A percentile compares a stretch with the other conserved stretches of the same genome.
Evolutionary conservation across 371 early-diverging fungal genomes (phyloP).

Genomic region (Cokeromyces recurvatus): DNA sequence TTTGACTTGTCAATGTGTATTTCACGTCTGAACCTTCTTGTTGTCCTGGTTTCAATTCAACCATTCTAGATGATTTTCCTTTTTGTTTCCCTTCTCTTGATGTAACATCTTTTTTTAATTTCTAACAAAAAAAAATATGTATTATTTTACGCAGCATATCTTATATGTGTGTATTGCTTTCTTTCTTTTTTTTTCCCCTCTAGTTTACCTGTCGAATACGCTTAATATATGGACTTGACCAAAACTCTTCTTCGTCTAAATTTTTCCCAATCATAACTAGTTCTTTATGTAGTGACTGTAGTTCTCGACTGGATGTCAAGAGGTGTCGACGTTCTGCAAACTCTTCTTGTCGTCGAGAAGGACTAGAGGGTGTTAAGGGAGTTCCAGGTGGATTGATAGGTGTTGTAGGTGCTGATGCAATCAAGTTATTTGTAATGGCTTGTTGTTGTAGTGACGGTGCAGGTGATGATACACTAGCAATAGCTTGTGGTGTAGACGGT

Average conservation of each 20-base stretch:
- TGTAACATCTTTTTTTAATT: slow-evolving; percentile 69
- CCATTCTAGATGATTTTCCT: slow-evolving; percentile 80
- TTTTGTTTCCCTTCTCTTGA: slow-evolving; percentile 69
- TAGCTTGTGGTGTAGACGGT: slow-evolving; percentile 8
- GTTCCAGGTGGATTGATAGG: not conserved
- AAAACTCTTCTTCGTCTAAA: slow-evolving; percentile 88
- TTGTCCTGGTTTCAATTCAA: slow-evolving; percentile 74
- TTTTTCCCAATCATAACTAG: slow-evolving; percentile 68
- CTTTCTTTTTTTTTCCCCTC: not conserved
- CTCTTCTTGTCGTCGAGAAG: slow-evolving; percentile 34
- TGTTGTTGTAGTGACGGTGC: slow-evolving; percentile 8
- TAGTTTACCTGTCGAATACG: slow-evolving; percentile 29
- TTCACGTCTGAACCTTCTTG: slow-evolving; percentile 81
- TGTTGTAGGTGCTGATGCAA: not conserved
- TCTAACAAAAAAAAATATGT: slow-evolving; percentile 18
- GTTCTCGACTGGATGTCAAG: slow-evolving; percentile 62
- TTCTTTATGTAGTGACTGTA: slow-evolving; percentile 73
- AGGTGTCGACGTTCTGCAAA: slow-evolving; percentile 60
- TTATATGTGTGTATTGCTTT: too few species aligned
- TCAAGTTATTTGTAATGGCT: not conserved
- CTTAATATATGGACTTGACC: slow-evolving; percentile 74
- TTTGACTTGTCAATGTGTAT: slow-evolving; percentile 84
- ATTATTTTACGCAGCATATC: not conserved
- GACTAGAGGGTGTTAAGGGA: slow-evolving; percentile 4
- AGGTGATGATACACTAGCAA: slow-evolving; percentile 10